Evolutionary conservation across 73 alveolate genomes (phyloP).

Genomic region (Durusdinium trenchii): DNA sequence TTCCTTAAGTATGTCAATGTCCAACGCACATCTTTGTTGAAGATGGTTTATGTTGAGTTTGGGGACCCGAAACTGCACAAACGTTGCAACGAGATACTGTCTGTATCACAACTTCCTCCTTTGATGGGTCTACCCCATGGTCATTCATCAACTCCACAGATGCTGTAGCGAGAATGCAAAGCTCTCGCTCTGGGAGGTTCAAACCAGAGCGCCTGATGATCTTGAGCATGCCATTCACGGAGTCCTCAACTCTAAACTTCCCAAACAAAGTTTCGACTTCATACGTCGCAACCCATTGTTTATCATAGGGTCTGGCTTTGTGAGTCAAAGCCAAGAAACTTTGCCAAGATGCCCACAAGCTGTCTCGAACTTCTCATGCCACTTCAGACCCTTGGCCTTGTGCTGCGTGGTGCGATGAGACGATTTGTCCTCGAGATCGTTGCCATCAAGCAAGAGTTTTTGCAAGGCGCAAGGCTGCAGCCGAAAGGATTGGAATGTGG

Average conservation of each 20-base stretch:
- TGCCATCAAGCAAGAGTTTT: neutral
- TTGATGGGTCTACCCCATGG: neutral
- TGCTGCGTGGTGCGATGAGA: no score
- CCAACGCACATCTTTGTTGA: neutral
- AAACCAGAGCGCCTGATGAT: neutral
- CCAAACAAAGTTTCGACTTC: no score
- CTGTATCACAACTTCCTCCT: neutral
- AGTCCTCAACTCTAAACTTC: no score
- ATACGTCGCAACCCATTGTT: no score
- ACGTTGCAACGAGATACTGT: neutral
- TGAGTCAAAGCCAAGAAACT: neutral
- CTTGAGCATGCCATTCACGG: no score
- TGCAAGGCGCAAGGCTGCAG: neutral
- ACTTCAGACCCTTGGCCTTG: neutral
- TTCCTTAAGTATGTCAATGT: no score
- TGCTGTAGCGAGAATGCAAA: neutral
- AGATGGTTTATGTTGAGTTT: neutral
- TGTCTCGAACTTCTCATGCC: neutral
- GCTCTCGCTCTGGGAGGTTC: constrained; percentile 23
- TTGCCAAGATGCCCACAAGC: neutral
- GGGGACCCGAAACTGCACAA: neutral
- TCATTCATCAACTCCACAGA: neutral
- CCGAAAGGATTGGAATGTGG: neutral
- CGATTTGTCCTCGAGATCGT: neutral
- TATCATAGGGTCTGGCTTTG: no score